Base-by-base conservation (phyloP, 1,284 basidiomycete species). In the Rhodotorula sp. region DNA sequence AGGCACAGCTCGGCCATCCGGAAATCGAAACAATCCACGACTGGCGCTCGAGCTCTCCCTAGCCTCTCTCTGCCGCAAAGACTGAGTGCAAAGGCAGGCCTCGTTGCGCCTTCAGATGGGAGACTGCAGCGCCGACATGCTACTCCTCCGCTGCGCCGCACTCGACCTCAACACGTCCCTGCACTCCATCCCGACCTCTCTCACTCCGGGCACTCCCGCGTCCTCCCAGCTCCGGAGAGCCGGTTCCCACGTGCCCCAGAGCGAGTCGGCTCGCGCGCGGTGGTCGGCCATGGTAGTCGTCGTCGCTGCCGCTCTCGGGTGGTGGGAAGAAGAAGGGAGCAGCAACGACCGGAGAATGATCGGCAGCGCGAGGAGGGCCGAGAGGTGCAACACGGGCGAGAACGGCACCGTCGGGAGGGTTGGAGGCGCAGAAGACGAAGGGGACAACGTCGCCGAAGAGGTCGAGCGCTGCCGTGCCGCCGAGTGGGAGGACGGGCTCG, bases 201-300 rank as follows among this genome's bases (percentile, higher is more conserved):
- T 61, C 20, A 69, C 73, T 21, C 78, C 78, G 47, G 75, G 59
- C 18, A 79, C 74, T 3, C 71, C 64, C 3, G 69, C 74, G 31
- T 79, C 76, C 67, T 78, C 75, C 77, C 74, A 77, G 26, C 61
- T 57, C 34, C 75, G 48, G 61, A 78, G 56, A 10, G 75, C 73
- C 10, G 78, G 78, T 62, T 79, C 78, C 73, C 77, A 79, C n/a
- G 54, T 49, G 0, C 77, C 77, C 76, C 77, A 79, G 31, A 78
- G 65, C 26, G 62, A 56, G 46, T 73, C 71, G 8, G 56, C 69
- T n/a, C 67, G 65, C 5, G 65, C 56, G 4, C 64, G 51, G 5
- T 46, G 52, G 54, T 57, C 20, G n/a, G 67, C 66, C 29, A 31
- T 49, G 1, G 52, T 51, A 15, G n/a, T n/a, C 7, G 39, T 43